Percentiles rank a stretch among this genome's conserved stretches.
Evolutionary conservation across 768 basidiomycete genomes (phyloP).

Genomic region (Lactarius deliciosus): DNA sequence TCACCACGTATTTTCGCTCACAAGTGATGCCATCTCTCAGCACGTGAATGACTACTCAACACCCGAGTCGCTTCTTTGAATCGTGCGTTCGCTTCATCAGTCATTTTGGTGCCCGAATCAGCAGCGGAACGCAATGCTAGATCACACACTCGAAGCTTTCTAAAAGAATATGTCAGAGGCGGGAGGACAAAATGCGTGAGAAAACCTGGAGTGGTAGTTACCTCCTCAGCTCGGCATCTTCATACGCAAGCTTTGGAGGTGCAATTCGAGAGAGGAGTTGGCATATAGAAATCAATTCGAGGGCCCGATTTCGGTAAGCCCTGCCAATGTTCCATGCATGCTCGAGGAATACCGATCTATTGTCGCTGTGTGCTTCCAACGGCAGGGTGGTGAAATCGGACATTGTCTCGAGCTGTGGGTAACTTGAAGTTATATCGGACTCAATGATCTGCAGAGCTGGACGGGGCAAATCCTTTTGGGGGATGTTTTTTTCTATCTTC

Average conservation of each 20-base stretch:
- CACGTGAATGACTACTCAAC: neutral
- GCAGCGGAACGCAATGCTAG: neutral
- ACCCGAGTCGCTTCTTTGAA: neutral
- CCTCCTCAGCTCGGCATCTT: neutral
- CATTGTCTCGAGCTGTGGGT: too few species aligned
- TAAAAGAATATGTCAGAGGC: neutral
- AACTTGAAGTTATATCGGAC: slow-evolving; percentile 41
- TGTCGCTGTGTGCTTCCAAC: neutral
- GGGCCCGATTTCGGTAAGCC: neutral
- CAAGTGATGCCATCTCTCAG: neutral
- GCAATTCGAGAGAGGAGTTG: neutral
- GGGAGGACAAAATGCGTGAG: neutral
- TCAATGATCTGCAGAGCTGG: too few species aligned
- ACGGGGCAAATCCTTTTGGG: too few species aligned
- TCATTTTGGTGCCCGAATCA: neutral
- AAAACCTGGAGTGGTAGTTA: neutral
- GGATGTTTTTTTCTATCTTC: too few species aligned
- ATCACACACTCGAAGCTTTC: neutral
- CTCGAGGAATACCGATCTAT: neutral
- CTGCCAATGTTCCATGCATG: neutral
- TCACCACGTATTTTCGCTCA: neutral
- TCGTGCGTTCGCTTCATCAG: neutral
- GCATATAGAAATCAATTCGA: neutral
- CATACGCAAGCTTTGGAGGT: neutral
- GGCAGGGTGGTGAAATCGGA: neutral